phyloP scores from a whole-genome alignment of 2,329 filamentous ascomycete genomes.

The Stagonosporopsis tanaceti region DNA sequence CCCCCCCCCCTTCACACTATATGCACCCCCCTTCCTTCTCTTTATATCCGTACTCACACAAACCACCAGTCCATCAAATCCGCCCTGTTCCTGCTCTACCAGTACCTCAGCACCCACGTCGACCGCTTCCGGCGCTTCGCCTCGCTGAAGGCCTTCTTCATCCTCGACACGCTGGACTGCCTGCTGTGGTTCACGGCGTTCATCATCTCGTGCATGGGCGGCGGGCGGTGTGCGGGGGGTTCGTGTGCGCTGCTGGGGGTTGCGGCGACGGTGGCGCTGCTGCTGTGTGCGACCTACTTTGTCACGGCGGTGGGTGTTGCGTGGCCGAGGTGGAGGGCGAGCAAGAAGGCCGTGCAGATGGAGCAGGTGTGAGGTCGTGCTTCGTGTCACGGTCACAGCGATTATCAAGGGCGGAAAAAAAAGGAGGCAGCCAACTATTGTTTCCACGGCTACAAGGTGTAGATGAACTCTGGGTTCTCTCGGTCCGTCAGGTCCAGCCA shows the following conservation, averaged over 20 bases:
- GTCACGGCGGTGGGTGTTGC: not conserved
- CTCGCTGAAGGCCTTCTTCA: constrained; percentile 51
- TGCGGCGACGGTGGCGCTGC: constrained; percentile 4
- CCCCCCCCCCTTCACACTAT: too few species aligned
- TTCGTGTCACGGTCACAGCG: not conserved
- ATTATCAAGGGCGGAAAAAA: too few species aligned
- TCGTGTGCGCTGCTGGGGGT: constrained; percentile 13
- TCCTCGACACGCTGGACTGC: constrained; percentile 51
- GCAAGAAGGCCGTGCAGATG: constrained; percentile 1
- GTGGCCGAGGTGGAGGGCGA: constrained; percentile 10
- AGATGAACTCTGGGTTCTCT: constrained; percentile 71
- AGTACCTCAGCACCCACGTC: constrained; percentile 50
- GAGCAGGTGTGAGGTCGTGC: constrained; percentile 2
- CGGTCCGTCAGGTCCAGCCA: constrained; percentile 71
- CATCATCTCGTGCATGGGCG: constrained; percentile 18
- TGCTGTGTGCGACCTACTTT: not conserved
- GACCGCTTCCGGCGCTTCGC: constrained; percentile 43
- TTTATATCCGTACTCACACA: too few species aligned
- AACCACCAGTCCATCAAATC: constrained; percentile 39
- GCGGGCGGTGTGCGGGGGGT: constrained; percentile 8
- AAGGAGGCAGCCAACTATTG: too few species aligned
- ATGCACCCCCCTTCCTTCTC: not conserved
- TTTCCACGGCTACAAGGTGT: constrained; percentile 55
- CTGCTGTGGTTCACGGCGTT: constrained; percentile 24
- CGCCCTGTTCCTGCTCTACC: constrained; percentile 52